Base-by-base conservation (phyloP, 2,329 filamentous ascomycete genomes). In the Trichoderma gracile region DNA sequence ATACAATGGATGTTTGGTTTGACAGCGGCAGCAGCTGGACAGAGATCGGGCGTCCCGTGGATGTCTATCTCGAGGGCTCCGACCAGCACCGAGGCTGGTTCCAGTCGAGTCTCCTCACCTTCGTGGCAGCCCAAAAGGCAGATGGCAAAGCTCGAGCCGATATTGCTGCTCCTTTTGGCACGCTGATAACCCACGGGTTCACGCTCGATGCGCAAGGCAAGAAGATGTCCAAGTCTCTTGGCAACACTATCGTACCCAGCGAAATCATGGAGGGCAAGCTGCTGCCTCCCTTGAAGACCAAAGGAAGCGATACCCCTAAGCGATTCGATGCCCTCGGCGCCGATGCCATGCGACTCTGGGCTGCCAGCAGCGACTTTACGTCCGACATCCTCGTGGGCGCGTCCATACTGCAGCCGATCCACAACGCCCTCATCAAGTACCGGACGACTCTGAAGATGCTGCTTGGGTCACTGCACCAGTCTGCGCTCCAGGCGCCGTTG, bases 1-100 rank as follows among this genome's bases (percentile, higher is more conserved):
- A 99, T 72, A 99, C 95, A 0, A 99, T 99, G 95, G 95, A 99
- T 75, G 95, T 99, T 10, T 99, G 95, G 95, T 99, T 99, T 71
- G 95, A 99, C 75, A 98, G 95, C 69, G 95, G 95, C 6, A 97
- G 91, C 56, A 97, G 92, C 72, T 99, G 95, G 95, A 90, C 82
- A 4, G 82, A 86, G 73, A 81, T 79, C 30, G 70, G 76, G 9
- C 72, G 74, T 30, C 88, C 75, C 25, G 92, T 92, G 0, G 93
- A 99, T 74, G 84, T 98, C 25, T 98, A 96, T 73, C 84, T 98
- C 3, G 95, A 99, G 78, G 95, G 95, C 38, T 91, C 90, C 3
- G 95, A 99, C 75, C 95, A 99, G 75, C 95, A 99, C 76, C 89
- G 95, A 45, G 95, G 95, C 33, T 99, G 95, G 95, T 99, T 99